Evolutionary conservation across 345 rosid species (phyloP).

Genomic region (Fremontodendron californicum): DNA sequence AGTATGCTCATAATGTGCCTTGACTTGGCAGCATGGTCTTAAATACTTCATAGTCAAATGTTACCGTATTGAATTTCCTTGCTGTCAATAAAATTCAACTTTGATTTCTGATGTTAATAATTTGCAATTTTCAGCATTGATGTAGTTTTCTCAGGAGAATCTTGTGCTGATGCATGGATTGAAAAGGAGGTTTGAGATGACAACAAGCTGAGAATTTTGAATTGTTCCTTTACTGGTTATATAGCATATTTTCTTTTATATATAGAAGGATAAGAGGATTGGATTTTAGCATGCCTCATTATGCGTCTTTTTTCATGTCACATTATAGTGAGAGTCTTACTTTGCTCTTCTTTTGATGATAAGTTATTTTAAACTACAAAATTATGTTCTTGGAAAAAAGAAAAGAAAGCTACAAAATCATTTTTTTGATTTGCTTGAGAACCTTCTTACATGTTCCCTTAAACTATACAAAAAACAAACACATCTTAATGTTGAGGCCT

Average conservation of each 20-base stretch:
- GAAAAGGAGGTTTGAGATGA: slow-evolving; percentile 66
- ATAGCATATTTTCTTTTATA: neutral
- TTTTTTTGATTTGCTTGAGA: neutral
- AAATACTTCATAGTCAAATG: neutral
- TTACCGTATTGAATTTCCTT: neutral
- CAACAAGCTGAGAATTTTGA: slow-evolving; percentile 4
- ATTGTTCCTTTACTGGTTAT: neutral
- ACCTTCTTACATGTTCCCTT: neutral
- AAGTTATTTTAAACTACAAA: neutral
- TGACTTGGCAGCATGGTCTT: neutral
- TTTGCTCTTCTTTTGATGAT: neutral
- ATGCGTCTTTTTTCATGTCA: neutral
- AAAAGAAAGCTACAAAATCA: neutral
- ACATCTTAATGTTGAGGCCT: neutral
- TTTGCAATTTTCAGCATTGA: slow-evolving; percentile 57
- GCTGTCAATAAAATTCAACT: neutral
- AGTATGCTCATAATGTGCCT: neutral
- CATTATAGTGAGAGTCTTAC: neutral
- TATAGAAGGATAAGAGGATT: neutral
- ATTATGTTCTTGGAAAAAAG: neutral
- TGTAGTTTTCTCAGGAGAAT: slow-evolving; percentile 68
- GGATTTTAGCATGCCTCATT: neutral
- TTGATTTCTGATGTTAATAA: slow-evolving; percentile 4
- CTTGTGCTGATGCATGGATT: slow-evolving; percentile 93
- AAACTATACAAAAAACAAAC: neutral